These are phyloP conservation scores for Pisolithus marmoratus DNA, from an alignment of 768 basidiomycete species.

Conservation along the genomic window DNA sequence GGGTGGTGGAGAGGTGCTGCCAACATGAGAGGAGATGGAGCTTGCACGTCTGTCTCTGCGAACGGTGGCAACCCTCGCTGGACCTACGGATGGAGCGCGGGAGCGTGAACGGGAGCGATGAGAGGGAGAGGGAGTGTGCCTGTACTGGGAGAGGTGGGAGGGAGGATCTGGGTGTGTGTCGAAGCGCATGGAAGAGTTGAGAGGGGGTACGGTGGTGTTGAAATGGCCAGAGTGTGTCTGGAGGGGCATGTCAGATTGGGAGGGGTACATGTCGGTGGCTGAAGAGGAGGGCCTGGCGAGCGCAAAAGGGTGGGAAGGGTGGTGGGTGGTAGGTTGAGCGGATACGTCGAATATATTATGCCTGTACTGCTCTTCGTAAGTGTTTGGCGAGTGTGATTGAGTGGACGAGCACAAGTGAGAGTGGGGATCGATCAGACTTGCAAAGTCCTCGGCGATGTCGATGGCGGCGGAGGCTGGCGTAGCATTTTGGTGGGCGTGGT, in stretches of 20 bases:
- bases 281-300: slow-evolving; percentile 10
- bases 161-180: slow-evolving; percentile 38
- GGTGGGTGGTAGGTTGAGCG: slow-evolving; percentile 35
- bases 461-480: slow-evolving; percentile 19
- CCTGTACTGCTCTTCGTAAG: slow-evolving; percentile 36
- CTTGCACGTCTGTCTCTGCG: slow-evolving; percentile 52
- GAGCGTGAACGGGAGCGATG: slow-evolving; percentile 44
- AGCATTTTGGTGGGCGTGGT: slow-evolving; percentile 10
- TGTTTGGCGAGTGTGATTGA: slow-evolving; percentile 33
- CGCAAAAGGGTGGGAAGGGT: slow-evolving; percentile 9
- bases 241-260: slow-evolving; percentile 14
- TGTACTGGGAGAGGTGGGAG: slow-evolving; percentile 15
- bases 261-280: slow-evolving; percentile 21
- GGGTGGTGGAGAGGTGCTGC: slow-evolving; percentile 47
- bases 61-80: slow-evolving; percentile 45
- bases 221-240: slow-evolving; percentile 34
- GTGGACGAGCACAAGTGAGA: slow-evolving; percentile 31
- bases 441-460: slow-evolving; percentile 69
- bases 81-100: slow-evolving; percentile 37
- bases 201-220: slow-evolving; percentile 45
- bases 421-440: slow-evolving; percentile 44
- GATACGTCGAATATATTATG: slow-evolving; percentile 66
- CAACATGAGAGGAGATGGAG: slow-evolving; percentile 50
- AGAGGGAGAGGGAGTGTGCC: slow-evolving; percentile 24
- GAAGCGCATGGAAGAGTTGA: slow-evolving; percentile 48